These are phyloP conservation scores for Mycena polygramma DNA, from an alignment of 768 basidiomycete genomes.

Conservation along the genomic window DNA sequence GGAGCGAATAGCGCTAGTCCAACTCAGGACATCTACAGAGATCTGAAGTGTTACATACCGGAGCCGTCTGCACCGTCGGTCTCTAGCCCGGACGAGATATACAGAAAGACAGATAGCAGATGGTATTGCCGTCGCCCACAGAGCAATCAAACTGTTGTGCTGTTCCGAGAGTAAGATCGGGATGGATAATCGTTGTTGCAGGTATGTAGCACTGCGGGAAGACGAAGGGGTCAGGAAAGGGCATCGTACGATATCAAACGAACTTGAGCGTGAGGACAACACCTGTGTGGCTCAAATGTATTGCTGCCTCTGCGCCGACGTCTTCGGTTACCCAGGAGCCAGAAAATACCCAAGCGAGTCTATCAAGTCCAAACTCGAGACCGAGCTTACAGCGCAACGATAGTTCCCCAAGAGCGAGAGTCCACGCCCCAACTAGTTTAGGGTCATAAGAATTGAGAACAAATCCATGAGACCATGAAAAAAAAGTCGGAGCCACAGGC, in stretches of 20 bases:
- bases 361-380: constrained; percentile 62
- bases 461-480: constrained; percentile 60
- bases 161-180: constrained; percentile 71
- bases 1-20: constrained; percentile 72
- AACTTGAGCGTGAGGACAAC: constrained; percentile 71
- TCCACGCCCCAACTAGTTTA: constrained; percentile 64
- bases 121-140: constrained; percentile 68
- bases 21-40: constrained; percentile 15
- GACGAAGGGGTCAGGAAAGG: neutral
- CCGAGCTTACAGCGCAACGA: constrained; percentile 64
- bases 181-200: constrained; percentile 68
- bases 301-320: constrained; percentile 57
- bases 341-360: constrained; percentile 57
- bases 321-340: constrained; percentile 64
- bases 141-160: constrained; percentile 58
- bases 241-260: constrained; percentile 42
- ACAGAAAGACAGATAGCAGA: constrained; percentile 64
- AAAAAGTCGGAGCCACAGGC: constrained; percentile 26
- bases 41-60: constrained; percentile 13
- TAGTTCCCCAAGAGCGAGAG: constrained; percentile 67
- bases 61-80: constrained; percentile 8
- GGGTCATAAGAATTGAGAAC: constrained; percentile 62
- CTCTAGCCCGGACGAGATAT: constrained; percentile 61
- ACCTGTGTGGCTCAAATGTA: constrained; percentile 60
- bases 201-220: constrained; percentile 61